Conservation (phyloP, 2,329 filamentous ascomycete genomes). For the Exophiala calicioides region DNA sequence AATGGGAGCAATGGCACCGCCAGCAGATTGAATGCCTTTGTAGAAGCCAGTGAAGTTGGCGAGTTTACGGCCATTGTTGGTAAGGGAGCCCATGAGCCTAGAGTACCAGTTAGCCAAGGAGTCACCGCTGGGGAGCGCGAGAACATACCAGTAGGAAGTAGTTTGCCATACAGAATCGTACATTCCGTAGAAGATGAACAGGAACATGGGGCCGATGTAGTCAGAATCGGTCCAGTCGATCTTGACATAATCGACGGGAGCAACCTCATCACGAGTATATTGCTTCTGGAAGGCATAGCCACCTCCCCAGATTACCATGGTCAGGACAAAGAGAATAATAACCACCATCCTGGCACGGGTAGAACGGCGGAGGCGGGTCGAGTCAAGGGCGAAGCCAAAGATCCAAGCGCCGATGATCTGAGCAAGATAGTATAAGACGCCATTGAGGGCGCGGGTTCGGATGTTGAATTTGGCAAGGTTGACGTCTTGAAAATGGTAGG, state of each 20-base stretch:
- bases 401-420: constrained; percentile 76
- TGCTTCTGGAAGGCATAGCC: constrained; percentile 74
- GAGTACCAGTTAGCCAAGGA: background rate
- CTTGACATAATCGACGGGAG: constrained; percentile 31
- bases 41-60: constrained; percentile 84
- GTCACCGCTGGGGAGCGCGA: background rate
- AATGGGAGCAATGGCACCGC: constrained; percentile 71
- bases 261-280: constrained; percentile 52
- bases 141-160: constrained; percentile 74
- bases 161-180: constrained; percentile 92
- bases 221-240: constrained; percentile 67
- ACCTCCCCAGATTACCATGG: constrained; percentile 78
- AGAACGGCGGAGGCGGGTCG: constrained; percentile 59
- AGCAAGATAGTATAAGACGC: constrained; percentile 73
- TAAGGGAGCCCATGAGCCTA: constrained; percentile 81
- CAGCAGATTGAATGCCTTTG: constrained; percentile 79
- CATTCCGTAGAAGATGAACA: constrained; percentile 89
- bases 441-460: constrained; percentile 75
- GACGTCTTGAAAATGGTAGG: constrained; percentile 75
- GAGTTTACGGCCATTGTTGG: constrained; percentile 81
- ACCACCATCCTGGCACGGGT: constrained; percentile 67
- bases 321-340: constrained; percentile 64
- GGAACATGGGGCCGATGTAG: constrained; percentile 78
- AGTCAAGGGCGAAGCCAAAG: constrained; percentile 72
- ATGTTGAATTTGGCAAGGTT: constrained; percentile 72